phyloP scores from a whole-genome alignment of 2,329 filamentous ascomycete genomes.

The Ceratocystis ficicola region DNA sequence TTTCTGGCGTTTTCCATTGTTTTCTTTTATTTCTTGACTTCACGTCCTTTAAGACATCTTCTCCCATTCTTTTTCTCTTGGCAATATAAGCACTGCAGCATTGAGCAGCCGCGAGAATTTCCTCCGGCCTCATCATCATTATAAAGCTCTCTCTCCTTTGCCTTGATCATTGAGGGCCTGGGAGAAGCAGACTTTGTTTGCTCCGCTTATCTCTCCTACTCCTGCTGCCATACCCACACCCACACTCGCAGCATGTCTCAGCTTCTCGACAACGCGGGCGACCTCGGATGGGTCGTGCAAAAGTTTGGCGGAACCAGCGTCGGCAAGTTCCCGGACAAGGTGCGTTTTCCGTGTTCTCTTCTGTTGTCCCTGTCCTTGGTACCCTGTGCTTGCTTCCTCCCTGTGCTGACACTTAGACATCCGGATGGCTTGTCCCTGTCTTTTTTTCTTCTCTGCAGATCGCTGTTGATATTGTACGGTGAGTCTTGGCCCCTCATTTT shows the following conservation, averaged over 20 bases:
- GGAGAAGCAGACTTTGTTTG: no score
- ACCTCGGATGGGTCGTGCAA: slow-evolving; percentile 67
- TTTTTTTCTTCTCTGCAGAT: slow-evolving; percentile 28
- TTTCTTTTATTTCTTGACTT: no score
- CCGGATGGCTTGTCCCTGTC: background rate
- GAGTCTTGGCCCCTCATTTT: slow-evolving; percentile 23
- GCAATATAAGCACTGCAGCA: no score
- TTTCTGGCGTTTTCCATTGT: no score
- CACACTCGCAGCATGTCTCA: slow-evolving; percentile 14
- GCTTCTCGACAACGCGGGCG: slow-evolving; percentile 28
- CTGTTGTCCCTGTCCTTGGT: background rate
- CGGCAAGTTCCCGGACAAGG: slow-evolving; percentile 75
- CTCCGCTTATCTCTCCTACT: no score
- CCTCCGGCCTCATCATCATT: background rate
- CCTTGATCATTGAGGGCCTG: no score
- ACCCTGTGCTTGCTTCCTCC: background rate
- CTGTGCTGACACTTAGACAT: background rate
- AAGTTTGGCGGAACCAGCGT: slow-evolving; percentile 95
- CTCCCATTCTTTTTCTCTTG: background rate
- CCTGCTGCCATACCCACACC: background rate
- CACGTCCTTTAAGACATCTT: background rate
- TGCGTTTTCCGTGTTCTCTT: slow-evolving; percentile 27
- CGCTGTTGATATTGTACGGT: slow-evolving; percentile 35
- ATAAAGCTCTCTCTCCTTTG: no score
- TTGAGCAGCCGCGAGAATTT: no score